phyloP scores from a whole-genome alignment of 164 flowering plant species.

The Aristolochia californica region DNA sequence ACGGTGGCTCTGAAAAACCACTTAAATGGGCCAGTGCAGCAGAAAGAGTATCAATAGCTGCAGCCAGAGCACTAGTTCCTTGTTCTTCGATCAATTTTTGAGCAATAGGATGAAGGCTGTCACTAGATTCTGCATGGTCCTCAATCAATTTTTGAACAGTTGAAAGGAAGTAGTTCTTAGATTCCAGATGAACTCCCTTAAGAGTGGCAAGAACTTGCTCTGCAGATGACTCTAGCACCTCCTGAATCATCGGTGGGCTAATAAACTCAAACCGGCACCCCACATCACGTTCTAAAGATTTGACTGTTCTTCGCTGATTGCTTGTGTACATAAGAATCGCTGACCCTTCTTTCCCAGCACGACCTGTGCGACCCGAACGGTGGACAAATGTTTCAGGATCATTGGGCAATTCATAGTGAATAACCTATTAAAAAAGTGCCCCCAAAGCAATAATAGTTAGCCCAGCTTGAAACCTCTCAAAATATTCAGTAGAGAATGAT shows the following conservation, averaged over 20 bases:
- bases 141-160: constrained; percentile 57
- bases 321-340: constrained; percentile 79
- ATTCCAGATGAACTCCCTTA: constrained; percentile 81
- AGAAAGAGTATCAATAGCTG: constrained; percentile 82
- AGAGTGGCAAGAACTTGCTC: constrained; percentile 91
- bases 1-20: constrained; percentile 94
- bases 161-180: constrained; percentile 67
- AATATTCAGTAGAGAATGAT: neutral
- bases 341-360: constrained; percentile 92
- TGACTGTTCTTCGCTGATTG: constrained; percentile 77
- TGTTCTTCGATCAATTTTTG: constrained; percentile 52
- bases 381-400: constrained; percentile 99
- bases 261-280: constrained; percentile 83
- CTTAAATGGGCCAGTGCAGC: constrained; percentile 95
- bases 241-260: constrained; percentile 68
- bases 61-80: constrained; percentile 83
- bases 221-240: constrained; percentile 76
- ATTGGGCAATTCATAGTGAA: constrained; percentile 96
- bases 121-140: constrained; percentile 79
- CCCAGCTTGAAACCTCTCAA: too few relatives aligned
- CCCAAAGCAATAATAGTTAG: neutral
- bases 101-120: constrained; percentile 78
- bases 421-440: constrained; percentile 36
- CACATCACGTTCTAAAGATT: constrained; percentile 83
- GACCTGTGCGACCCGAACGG: constrained; percentile 99